These are phyloP conservation scores for Kwoniella sp. DNA, from an alignment of 768 basidiomycete genomes.

Conservation along the genomic window DNA sequence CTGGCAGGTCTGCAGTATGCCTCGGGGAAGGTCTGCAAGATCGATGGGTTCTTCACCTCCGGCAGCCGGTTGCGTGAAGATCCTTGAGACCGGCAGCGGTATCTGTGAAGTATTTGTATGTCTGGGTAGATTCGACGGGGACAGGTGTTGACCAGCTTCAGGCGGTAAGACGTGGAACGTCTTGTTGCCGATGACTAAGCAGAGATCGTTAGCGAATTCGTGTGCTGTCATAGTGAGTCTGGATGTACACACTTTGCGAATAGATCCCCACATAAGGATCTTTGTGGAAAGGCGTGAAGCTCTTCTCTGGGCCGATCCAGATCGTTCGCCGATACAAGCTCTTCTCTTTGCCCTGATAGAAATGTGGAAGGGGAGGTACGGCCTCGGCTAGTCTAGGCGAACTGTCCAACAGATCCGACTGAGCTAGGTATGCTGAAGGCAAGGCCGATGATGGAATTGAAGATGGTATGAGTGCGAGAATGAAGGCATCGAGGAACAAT, in stretches of 20 bases:
- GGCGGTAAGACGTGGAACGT: constrained; percentile 48
- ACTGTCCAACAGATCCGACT: constrained; percentile 45
- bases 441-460: constrained; percentile 17
- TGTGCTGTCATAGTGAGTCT: neutral
- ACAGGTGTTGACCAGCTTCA: constrained; percentile 30
- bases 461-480: constrained; percentile 40
- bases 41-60: neutral
- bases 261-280: constrained; percentile 53
- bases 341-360: constrained; percentile 28
- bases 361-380: constrained; percentile 41
- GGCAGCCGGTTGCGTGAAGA: constrained; percentile 10
- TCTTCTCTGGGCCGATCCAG: constrained; percentile 50
- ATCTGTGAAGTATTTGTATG: constrained; percentile 50
- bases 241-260: constrained; percentile 37
- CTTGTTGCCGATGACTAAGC: constrained; percentile 46
- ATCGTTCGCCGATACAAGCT: constrained; percentile 47
- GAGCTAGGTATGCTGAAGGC: constrained; percentile 50
- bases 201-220: neutral
- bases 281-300: constrained; percentile 51
- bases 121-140: constrained; percentile 29
- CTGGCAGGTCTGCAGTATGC: constrained; percentile 23
- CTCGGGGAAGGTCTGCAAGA: constrained; percentile 19
- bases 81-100: constrained; percentile 35
- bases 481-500: constrained; percentile 53
- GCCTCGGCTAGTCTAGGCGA: constrained; percentile 21